Evolutionary conservation across 306 rosid genomes (phyloP).

Genomic region (Medicago lupulina): DNA sequence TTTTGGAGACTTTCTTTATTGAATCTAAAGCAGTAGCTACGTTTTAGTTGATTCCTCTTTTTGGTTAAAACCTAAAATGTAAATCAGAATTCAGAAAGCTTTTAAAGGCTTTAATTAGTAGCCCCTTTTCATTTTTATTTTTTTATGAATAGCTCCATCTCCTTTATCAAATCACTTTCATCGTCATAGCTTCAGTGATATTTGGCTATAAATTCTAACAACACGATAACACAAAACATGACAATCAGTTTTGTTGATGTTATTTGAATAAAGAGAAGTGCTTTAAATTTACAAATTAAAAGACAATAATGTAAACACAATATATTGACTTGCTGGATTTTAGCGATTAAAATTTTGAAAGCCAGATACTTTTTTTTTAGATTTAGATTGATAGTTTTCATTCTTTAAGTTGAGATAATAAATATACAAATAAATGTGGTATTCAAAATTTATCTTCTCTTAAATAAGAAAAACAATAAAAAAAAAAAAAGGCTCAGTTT

Average conservation of each 20-base stretch:
- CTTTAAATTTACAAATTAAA: neutral
- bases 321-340: neutral
- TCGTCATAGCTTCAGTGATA: neutral
- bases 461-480: no score
- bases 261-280: neutral
- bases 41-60: conserved; percentile 10
- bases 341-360: no score
- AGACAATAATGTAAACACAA: conserved; percentile 16
- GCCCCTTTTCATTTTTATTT: neutral
- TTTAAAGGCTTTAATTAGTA: conserved; percentile 28
- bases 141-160: conserved; percentile 7
- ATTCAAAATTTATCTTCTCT: no score
- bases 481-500: no score
- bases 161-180: conserved; percentile 27
- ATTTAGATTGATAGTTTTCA: no score
- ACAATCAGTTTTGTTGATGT: conserved; percentile 11
- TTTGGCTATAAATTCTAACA: conserved; percentile 9
- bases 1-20: conserved; percentile 37
- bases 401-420: no score
- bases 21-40: conserved; percentile 34
- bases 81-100: conserved; percentile 46
- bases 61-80: conserved; percentile 44
- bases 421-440: no score
- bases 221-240: conserved; percentile 7
- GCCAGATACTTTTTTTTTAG: neutral